A percentile compares a stretch with the other conserved stretches of the same genome.
phyloP scores from a whole-genome alignment of 2,329 filamentous ascomycete species.

The Mollisiaceae sp. region DNA sequence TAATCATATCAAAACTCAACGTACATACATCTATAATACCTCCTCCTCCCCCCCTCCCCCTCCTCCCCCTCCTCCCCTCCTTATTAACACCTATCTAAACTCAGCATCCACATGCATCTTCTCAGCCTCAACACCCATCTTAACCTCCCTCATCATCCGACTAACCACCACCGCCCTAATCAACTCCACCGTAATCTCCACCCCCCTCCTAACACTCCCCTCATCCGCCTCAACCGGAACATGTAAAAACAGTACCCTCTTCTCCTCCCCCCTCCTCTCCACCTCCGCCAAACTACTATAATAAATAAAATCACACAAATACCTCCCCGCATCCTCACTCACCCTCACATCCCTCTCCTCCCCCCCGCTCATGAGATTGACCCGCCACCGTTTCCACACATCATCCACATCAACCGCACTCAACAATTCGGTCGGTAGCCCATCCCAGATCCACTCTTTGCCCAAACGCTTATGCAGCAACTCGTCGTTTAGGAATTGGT shows the following conservation, averaged over 20 bases:
- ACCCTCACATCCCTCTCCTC: constrained; percentile 57
- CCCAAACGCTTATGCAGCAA: constrained; percentile 47
- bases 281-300: constrained; percentile 69
- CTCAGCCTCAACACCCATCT: not conserved
- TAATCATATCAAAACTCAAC: not conserved
- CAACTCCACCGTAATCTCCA: constrained; percentile 58
- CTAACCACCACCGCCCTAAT: constrained; percentile 61
- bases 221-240: constrained; percentile 66
- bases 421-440: constrained; percentile 58
- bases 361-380: constrained; percentile 31
- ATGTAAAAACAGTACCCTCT: constrained; percentile 71
- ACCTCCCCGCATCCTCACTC: constrained; percentile 73
- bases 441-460: constrained; percentile 59
- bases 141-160: constrained; percentile 31
- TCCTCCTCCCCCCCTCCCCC: too few species aligned
- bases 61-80: too few species aligned
- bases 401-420: constrained; percentile 63
- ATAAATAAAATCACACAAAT: constrained; percentile 81
- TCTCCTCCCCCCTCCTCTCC: constrained; percentile 51
- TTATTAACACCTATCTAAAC: not conserved
- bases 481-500: constrained; percentile 56
- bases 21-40: not conserved
- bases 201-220: constrained; percentile 53
- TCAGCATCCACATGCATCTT: not conserved
- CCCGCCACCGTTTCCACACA: constrained; percentile 61